A percentile compares a stretch with the other conserved stretches of the same genome.
Evolutionary conservation across 305 asterid species (phyloP).

Genomic region (Plantago lanceolata): DNA sequence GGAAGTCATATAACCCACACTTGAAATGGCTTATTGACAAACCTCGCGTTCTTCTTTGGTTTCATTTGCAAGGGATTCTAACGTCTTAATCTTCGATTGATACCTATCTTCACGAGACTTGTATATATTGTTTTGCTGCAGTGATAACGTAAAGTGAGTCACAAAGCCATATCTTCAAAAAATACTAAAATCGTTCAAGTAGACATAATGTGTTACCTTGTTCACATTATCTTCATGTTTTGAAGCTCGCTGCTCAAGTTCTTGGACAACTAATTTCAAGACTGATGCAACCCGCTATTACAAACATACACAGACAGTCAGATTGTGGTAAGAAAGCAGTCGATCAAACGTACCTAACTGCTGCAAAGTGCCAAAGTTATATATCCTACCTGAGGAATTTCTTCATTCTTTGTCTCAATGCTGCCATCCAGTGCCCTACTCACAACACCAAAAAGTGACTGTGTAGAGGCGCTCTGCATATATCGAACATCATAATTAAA

Average conservation of each 20-base stretch:
- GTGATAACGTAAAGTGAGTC: conserved; percentile 20
- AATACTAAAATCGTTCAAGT: conserved; percentile 12
- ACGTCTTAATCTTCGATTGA: conserved; percentile 54
- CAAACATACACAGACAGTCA: conserved; percentile 25
- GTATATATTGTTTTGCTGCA: conserved; percentile 71
- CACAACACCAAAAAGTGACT: conserved; percentile 59
- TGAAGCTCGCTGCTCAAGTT: conserved; percentile 72
- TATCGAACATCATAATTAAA: conserved; percentile 25
- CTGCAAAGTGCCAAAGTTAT: conserved; percentile 12
- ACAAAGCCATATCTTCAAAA: conserved; percentile 15
- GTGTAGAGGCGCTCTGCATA: conserved; percentile 65
- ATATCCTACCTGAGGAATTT: conserved; percentile 66
- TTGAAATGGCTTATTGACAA: conserved; percentile 19
- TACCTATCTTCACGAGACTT: conserved; percentile 76
- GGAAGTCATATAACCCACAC: conserved; percentile 12
- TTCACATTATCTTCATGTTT: conserved; percentile 52
- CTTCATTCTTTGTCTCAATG: conserved; percentile 66
- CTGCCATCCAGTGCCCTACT: conserved; percentile 59
- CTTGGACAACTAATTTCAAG: conserved; percentile 72
- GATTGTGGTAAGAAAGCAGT: conserved; percentile 18
- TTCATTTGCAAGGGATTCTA: conserved; percentile 74
- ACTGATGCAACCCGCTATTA: conserved; percentile 65
- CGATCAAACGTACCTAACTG: conserved; percentile 5
- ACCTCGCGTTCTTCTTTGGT: conserved; percentile 81
- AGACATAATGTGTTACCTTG: conserved; percentile 47